A percentile compares a stretch with the other conserved stretches of the same genome.
These are phyloP conservation scores for Nakazawaea holstii DNA, from an alignment of 805 yeast genomes.

Conservation along the genomic window DNA sequence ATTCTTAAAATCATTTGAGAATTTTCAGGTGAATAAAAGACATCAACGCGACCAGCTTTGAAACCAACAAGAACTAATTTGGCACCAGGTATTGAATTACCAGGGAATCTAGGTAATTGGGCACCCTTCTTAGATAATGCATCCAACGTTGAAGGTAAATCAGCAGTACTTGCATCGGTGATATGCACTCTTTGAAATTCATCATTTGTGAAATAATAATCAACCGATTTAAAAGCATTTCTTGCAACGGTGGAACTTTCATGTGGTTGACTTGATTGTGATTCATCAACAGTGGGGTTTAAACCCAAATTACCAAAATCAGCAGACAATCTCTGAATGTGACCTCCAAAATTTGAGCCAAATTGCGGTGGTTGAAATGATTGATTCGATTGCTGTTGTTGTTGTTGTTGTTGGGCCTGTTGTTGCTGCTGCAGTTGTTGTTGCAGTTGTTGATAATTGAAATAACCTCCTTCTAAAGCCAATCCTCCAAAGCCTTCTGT, in stretches of 20 bases:
- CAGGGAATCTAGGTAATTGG: slow-evolving; percentile 31
- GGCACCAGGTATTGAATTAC: slow-evolving; percentile 23
- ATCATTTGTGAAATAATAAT: slow-evolving; percentile 13
- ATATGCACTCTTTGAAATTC: slow-evolving; percentile 12
- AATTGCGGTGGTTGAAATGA: not conserved
- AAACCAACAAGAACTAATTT: slow-evolving; percentile 63
- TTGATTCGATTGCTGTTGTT: not conserved
- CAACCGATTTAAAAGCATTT: slow-evolving; percentile 11
- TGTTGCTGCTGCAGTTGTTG: not conserved
- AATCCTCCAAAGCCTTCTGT: too few relatives aligned
- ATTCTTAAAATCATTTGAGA: slow-evolving; percentile 31
- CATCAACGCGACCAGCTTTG: slow-evolving; percentile 76
- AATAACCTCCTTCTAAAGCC: slow-evolving; percentile 1
- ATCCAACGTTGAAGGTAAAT: slow-evolving; percentile 10
- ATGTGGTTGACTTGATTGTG: not conserved
- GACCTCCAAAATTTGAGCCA: not conserved
- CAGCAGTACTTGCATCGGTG: slow-evolving; percentile 11
- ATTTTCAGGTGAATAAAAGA: slow-evolving; percentile 52
- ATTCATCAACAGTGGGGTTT: not conserved
- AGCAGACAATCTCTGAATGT: slow-evolving; percentile 5
- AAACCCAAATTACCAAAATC: slow-evolving; percentile 9
- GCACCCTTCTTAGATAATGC: slow-evolving; percentile 27
- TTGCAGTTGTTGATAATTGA: slow-evolving; percentile 1
- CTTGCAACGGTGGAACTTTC: slow-evolving; percentile 2
- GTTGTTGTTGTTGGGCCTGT: not conserved